Evolutionary conservation across 768 basidiomycete species (phyloP), one percentile per base, ranked within the genome.

Genomic region (Termitomyces sp.): DNA sequence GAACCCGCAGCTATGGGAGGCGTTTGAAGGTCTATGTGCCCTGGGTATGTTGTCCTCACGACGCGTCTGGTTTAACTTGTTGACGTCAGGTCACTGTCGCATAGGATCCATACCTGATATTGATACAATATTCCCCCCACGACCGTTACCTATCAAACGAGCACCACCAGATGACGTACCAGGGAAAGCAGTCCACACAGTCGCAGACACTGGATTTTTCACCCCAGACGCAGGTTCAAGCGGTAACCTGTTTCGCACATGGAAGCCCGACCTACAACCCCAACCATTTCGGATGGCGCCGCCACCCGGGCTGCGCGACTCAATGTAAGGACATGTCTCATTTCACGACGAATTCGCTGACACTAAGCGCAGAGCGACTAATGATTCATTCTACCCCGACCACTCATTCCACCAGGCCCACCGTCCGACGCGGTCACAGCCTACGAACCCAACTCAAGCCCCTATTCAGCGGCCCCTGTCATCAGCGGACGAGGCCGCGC

Each of bases 1-100:
- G 49, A 87, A 93, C 68, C 91, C 92, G 34, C 82, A 91, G 69
- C 73, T 95, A 55, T 96, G 93, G 93, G 94, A 97, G 70, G 94
- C 94, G 5, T 90, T 94, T 66, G 91, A 94, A 67, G 93, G 91
- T 0, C 71, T 97, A 36, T 96, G 94, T 69, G 73, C 80, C 33
- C 73, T 92, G 47, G 94, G 95, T 89, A 66, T 54, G 78, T 73
- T 61, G 44, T n/a, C 55, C 24, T n/a, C 33, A 61, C 37, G 58
- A 56, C 41, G 61, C 31, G 49, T 27, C 31, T 53, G 58, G 60
- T 64, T 48, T 48, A 45, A 22, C 58, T 44, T 56, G 36, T 51
- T 57, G 50, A 52, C 57, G 33, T 61, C 12, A 22, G 20, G n/a
- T n/a, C 34, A 6, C 12, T 39, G 13, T 8, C 16, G 34, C 27